Conservation (phyloP, 192 early-diverging fungal species). For the Entophlyctis helioformis region DNA sequence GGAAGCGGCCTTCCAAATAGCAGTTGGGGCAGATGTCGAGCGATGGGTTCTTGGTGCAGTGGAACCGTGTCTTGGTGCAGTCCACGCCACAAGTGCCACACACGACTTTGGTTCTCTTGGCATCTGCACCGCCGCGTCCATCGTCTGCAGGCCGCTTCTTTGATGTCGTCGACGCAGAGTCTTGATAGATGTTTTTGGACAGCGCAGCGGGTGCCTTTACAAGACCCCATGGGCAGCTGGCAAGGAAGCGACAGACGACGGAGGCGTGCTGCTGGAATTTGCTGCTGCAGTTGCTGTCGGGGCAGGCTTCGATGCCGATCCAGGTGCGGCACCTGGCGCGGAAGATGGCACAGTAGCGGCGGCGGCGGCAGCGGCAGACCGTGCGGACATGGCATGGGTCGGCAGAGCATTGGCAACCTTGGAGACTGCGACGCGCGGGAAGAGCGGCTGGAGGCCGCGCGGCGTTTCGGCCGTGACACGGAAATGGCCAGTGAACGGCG, state of each 20-base stretch:
- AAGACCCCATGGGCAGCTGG: not conserved
- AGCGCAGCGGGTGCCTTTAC: not conserved
- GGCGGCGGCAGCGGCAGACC: too few species aligned
- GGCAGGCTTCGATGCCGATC: too few species aligned
- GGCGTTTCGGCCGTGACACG: conserved; percentile 92
- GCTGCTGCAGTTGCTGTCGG: too few species aligned
- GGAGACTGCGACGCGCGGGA: conserved; percentile 34
- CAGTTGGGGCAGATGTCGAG: conserved; percentile 77
- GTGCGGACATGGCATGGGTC: not conserved
- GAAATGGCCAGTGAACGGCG: conserved; percentile 97
- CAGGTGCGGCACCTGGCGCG: not conserved
- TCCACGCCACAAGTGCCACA: conserved; percentile 81
- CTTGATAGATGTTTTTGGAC: conserved; percentile 1
- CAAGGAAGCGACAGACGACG: not conserved
- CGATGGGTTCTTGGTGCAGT: conserved; percentile 56
- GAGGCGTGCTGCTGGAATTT: not conserved
- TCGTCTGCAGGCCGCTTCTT: conserved; percentile 2
- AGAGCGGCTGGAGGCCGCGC: conserved; percentile 80
- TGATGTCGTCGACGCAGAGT: not conserved
- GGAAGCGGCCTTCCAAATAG: conserved; percentile 88
- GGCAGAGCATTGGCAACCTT: conserved; percentile 3
- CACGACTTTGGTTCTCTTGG: conserved; percentile 18
- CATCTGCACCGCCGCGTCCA: not conserved
- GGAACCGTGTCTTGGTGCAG: conserved; percentile 70
- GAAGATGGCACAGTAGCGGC: too few species aligned